These are phyloP conservation scores for Microstroma glucosiphilum DNA, from an alignment of 1,284 basidiomycete species.

Conservation along the genomic window DNA sequence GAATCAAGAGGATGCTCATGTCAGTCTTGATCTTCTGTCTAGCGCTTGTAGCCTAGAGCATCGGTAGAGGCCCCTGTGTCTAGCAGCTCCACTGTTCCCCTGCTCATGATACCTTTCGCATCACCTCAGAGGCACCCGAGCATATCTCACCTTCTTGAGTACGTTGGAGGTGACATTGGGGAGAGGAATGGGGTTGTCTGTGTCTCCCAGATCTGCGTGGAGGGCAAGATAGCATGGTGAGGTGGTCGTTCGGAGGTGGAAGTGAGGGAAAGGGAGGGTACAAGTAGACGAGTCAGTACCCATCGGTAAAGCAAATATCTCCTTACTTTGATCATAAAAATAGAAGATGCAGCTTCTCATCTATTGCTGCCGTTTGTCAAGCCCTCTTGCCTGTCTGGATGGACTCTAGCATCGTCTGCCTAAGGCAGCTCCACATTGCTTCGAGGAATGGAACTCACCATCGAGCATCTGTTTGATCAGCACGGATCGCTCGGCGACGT, in stretches of 20 bases:
- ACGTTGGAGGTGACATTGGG: constrained; percentile 95
- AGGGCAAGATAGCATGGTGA: too few relatives aligned
- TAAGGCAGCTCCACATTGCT: not conserved
- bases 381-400: too few relatives aligned
- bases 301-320: too few relatives aligned
- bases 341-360: too few relatives aligned
- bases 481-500: constrained; percentile 88
- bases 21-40: not conserved
- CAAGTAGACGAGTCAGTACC: too few relatives aligned
- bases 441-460: constrained; percentile 58
- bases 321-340: too few relatives aligned
- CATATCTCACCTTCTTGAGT: constrained; percentile 72
- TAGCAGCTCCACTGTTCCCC: not conserved
- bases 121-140: not conserved
- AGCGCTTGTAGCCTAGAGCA: not conserved
- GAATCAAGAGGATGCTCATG: not conserved
- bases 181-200: constrained; percentile 77
- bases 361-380: too few relatives aligned
- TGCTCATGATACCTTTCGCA: not conserved
- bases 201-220: constrained; percentile 40
- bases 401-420: not conserved
- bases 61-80: not conserved
- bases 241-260: too few relatives aligned
- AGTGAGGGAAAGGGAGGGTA: too few relatives aligned
- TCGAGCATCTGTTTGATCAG: constrained; percentile 99